Percentiles rank a stretch among this genome's conserved stretches.
These are phyloP conservation scores for Penicillium argentinense DNA, from an alignment of 495 filamentous ascomycete species.

Conservation along the genomic window DNA sequence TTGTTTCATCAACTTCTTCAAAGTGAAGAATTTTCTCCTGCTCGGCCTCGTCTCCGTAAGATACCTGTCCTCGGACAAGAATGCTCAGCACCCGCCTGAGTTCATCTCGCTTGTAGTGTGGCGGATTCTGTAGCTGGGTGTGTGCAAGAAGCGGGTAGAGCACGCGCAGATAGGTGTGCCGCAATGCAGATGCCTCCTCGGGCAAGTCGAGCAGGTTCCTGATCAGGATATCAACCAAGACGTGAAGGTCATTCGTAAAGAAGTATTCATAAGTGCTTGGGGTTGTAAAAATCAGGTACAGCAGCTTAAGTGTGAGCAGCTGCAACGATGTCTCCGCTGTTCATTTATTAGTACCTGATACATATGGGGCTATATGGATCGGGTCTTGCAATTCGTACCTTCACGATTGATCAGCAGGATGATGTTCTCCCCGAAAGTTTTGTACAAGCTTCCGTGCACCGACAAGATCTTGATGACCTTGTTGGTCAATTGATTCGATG, in stretches of 20 bases:
- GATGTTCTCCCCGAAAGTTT: constrained; percentile 97
- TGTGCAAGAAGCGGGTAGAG: constrained; percentile 86
- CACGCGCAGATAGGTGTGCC: constrained; percentile 98
- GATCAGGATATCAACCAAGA: constrained; percentile 93
- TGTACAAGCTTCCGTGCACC: constrained; percentile 73
- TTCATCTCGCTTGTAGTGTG: constrained; percentile 91
- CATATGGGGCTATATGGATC: not conserved
- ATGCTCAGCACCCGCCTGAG: constrained; percentile 71
- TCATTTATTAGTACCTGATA: not conserved
- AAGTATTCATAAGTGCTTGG: constrained; percentile 93
- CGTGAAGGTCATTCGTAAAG: constrained; percentile 94
- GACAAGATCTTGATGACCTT: constrained; percentile 88
- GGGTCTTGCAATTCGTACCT: too few species aligned
- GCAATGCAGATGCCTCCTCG: constrained; percentile 71
- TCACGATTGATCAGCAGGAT: constrained; percentile 95
- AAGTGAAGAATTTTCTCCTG: constrained; percentile 70
- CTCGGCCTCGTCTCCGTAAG: constrained; percentile 31
- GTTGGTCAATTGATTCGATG: constrained; percentile 69
- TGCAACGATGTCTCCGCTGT: constrained; percentile 82
- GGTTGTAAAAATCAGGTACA: constrained; percentile 94
- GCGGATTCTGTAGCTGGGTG: constrained; percentile 80
- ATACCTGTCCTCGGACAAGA: constrained; percentile 50
- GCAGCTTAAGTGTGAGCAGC: constrained; percentile 88
- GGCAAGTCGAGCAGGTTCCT: constrained; percentile 93
- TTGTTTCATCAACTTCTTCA: constrained; percentile 87